Evolutionary conservation across 2,329 filamentous ascomycete species (phyloP), one percentile per base, ranked within the genome.

Genomic region (Amylocarpus encephaloides): DNA sequence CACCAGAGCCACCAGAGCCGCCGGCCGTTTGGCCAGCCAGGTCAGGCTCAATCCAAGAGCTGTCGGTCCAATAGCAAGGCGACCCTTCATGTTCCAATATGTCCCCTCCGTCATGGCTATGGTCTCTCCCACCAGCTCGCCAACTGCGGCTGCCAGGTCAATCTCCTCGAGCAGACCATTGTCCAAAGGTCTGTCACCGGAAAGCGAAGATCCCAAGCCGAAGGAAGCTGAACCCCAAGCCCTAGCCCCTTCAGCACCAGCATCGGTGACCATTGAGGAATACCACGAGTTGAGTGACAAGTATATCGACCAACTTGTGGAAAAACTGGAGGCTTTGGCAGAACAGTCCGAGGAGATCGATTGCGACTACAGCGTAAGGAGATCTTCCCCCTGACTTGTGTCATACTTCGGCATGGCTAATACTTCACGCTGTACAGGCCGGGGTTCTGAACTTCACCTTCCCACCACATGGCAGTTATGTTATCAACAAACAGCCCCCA

Each of bases 401-500:
- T 12, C 11, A 29, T 36, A 13, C 15, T 16, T 36, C 12, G 4
- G 12, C 5, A 36, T 10, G 12, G 10, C 34, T 36, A 11, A 15
- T 5, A 39, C 7, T 16, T 40, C 7, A 30, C 26, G 16, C 29
- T 41, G 53, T 53, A 41, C 62, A 96, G 91, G 80, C 88, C 48
- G 92, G 93, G 49, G 90, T 97, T 49, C 77, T 97, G 60, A 90
- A 83, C 56, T 75, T 97, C 63, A 76, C 73, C 6, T 80, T 88
- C 60, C 80, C 82, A 1, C 73, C 76, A 11, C 74, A 81, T 45
- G 90, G 91, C 55, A 92, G 82, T 29, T 98, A 94, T 66, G 88
- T 98, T 53, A 79, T 98, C 71, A 98, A 98, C 79, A 98, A 98
- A 71, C 93, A 98, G 69, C 93, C 93, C 0, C 90, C 92, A 16